Conservation (phyloP, 2,329 filamentous ascomycete genomes). For the Aspergillus jensenii region DNA sequence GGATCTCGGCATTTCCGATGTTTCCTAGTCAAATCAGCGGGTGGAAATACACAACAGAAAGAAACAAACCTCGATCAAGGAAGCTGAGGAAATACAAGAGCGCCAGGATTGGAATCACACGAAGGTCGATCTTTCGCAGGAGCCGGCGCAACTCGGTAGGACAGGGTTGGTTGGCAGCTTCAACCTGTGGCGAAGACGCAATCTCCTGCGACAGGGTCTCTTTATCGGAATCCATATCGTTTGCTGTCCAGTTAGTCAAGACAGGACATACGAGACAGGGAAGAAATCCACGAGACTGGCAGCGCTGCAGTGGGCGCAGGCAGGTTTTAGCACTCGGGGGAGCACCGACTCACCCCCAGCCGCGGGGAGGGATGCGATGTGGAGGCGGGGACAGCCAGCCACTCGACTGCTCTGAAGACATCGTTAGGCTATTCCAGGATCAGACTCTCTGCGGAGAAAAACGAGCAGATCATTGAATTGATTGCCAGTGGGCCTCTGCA, state of each 20-base stretch:
- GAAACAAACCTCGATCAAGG: constrained; percentile 20
- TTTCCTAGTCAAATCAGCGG: not conserved
- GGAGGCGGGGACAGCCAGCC: not conserved
- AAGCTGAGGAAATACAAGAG: constrained; percentile 24
- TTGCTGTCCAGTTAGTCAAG: too few species aligned
- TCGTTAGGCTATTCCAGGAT: not conserved
- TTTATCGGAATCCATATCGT: not conserved
- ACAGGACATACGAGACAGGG: too few species aligned
- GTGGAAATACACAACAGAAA: too few species aligned
- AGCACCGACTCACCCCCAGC: not conserved
- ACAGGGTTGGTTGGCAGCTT: not conserved
- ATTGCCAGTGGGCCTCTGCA: not conserved
- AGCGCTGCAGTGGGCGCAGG: not conserved
- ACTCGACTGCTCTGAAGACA: not conserved
- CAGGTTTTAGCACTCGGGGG: not conserved
- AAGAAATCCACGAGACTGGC: not conserved
- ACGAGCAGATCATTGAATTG: not conserved
- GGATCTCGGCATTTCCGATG: not conserved
- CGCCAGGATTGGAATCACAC: constrained; percentile 17
- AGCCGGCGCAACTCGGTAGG: not conserved
- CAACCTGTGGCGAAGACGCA: not conserved
- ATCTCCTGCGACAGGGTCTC: not conserved
- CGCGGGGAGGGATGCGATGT: not conserved
- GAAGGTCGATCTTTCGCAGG: constrained; percentile 10
- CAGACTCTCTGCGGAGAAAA: not conserved